These are phyloP conservation scores for Zymoseptoria brevis DNA, from an alignment of 2,329 filamentous ascomycete species.

Conservation along the genomic window DNA sequence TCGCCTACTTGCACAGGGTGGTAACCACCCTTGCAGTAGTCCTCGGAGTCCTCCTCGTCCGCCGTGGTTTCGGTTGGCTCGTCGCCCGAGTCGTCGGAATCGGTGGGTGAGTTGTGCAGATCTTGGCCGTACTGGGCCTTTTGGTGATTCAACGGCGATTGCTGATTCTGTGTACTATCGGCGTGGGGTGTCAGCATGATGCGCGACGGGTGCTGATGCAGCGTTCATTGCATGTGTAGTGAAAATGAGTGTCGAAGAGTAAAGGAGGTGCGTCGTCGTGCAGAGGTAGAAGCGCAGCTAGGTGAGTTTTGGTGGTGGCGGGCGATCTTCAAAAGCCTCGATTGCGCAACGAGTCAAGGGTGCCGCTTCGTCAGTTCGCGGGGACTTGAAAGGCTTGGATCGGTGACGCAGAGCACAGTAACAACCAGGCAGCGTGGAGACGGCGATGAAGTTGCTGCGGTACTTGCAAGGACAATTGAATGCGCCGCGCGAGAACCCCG, in stretches of 20 bases:
- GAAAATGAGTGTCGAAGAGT: not conserved
- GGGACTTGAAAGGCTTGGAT: not conserved
- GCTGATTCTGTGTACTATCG: conserved; percentile 15
- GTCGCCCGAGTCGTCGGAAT: conserved; percentile 56
- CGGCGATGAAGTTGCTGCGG: not conserved
- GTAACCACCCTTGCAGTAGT: conserved; percentile 98
- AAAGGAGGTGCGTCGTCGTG: not conserved
- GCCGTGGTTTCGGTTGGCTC: conserved; percentile 81
- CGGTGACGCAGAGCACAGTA: not conserved
- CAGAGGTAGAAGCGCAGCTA: not conserved
- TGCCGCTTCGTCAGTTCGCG: conserved; percentile 5
- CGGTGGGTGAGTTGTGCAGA: conserved; percentile 65
- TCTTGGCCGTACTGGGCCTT: conserved; percentile 41
- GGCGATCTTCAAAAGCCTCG: not conserved
- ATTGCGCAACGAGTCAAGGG: not conserved
- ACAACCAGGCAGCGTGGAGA: not conserved
- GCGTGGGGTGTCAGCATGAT: conserved; percentile 20
- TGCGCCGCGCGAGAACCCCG: not conserved
- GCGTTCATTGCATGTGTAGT: conserved; percentile 7
- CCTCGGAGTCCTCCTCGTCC: conserved; percentile 97
- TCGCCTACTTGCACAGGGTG: conserved; percentile 92
- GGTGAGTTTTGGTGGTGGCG: conserved; percentile 5
- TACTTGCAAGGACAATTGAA: not conserved
- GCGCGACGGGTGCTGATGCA: conserved; percentile 3
- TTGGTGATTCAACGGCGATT: conserved; percentile 24